phyloP scores from a whole-genome alignment of 202 grass and related monocot genomes.

The Musa balbisiana region DNA sequence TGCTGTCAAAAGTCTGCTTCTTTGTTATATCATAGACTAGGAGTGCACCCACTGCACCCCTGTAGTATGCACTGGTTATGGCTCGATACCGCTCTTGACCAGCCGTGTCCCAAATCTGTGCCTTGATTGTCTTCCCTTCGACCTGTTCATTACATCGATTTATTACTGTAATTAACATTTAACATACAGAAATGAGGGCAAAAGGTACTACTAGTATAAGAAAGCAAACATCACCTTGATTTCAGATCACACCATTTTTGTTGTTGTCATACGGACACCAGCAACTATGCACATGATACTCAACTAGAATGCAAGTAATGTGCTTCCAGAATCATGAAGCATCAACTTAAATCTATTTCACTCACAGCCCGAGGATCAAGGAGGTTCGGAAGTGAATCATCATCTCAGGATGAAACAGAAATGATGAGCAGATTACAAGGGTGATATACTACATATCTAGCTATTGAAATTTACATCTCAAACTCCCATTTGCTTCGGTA shows the following conservation, averaged over 20 bases:
- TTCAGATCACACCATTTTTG: too few species aligned
- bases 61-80: constrained; percentile 90
- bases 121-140: constrained; percentile 79
- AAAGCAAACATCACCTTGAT: too few species aligned
- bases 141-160: constrained; percentile 28
- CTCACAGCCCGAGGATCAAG: not conserved
- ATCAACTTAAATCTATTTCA: not conserved
- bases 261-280: too few species aligned
- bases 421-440: not conserved
- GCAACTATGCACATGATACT: too few species aligned
- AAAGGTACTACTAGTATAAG: not conserved
- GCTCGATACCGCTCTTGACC: constrained; percentile 90
- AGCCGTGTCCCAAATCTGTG: constrained; percentile 90
- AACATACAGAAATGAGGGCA: not conserved
- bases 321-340: not conserved
- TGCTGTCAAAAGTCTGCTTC: constrained; percentile 76
- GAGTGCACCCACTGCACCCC: constrained; percentile 67
- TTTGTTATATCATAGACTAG: constrained; percentile 85
- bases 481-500: not conserved
- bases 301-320: too few species aligned
- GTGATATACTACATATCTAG: not conserved
- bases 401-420: not conserved
- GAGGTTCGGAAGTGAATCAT: not conserved
- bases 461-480: not conserved
- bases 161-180: not conserved